A percentile compares a stretch with the other conserved stretches of the same genome.
Evolutionary conservation across 345 rosid species (phyloP).

Genomic region (Cochlearia excelsa): DNA sequence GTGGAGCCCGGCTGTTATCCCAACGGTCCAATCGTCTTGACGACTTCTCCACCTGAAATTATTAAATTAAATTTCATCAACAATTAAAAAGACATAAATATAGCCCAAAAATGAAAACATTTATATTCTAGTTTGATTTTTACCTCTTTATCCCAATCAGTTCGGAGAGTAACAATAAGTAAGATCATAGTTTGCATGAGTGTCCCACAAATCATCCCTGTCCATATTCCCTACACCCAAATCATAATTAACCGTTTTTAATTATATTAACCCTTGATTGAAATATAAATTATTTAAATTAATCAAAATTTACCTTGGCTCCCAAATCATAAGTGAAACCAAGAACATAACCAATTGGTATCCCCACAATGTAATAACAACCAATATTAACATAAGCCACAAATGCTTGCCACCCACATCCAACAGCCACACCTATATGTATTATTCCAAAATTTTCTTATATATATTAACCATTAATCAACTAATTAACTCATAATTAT

Average conservation of each 20-base stretch:
- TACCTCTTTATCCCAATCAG: conserved; percentile 72
- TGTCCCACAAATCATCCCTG: conserved; percentile 73
- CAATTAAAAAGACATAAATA: too few species aligned
- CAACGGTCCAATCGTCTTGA: conserved; percentile 43
- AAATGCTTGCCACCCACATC: conserved; percentile 85
- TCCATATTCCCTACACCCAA: conserved; percentile 62
- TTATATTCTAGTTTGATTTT: too few species aligned
- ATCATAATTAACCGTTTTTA: conserved; percentile 9
- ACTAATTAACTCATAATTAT: too few species aligned
- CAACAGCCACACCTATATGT: conserved; percentile 66
- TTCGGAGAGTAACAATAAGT: conserved; percentile 43
- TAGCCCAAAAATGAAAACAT: too few species aligned
- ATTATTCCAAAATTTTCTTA: too few species aligned
- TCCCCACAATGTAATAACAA: conserved; percentile 63
- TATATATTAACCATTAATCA: too few species aligned
- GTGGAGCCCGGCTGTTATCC: conserved; percentile 35
- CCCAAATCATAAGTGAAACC: conserved; percentile 59
- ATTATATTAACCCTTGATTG: not conserved
- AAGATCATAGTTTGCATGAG: conserved; percentile 53
- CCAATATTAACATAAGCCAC: conserved; percentile 80
- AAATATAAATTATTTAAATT: not conserved
- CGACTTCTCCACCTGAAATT: conserved; percentile 51
- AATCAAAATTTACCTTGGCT: conserved; percentile 43
- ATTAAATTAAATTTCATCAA: not conserved
- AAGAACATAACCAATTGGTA: conserved; percentile 61